A percentile compares a stretch with the other conserved stretches of the same genome.
phyloP scores from a whole-genome alignment of 129 eudicot species.

The Tanacetum coccineum region DNA sequence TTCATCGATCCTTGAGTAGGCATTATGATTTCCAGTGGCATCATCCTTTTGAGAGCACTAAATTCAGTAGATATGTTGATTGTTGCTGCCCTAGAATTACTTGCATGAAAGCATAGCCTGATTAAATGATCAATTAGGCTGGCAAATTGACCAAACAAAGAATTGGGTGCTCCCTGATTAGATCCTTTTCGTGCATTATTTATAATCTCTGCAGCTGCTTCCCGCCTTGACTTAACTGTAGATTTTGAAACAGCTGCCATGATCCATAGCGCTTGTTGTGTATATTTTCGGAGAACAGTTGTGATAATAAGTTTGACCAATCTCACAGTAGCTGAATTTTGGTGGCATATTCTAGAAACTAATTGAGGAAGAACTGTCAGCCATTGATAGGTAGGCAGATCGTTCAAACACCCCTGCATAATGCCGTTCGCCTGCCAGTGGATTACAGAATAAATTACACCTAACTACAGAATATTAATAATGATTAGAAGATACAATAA shows the following conservation, averaged over 20 bases:
- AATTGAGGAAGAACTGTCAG: conserved; percentile 90
- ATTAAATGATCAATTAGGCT: conserved; percentile 84
- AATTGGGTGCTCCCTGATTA: conserved; percentile 49
- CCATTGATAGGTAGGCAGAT: conserved; percentile 93
- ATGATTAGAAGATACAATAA: background rate
- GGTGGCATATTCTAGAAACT: conserved; percentile 98
- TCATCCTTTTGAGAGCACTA: conserved; percentile 95
- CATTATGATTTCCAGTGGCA: conserved; percentile 91
- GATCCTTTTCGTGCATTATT: conserved; percentile 74
- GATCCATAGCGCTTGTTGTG: conserved; percentile 95
- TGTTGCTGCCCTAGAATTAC: conserved; percentile 71
- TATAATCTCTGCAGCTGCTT: conserved; percentile 95
- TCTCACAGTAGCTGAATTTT: conserved; percentile 74
- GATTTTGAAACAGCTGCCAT: conserved; percentile 99
- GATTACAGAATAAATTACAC: conserved; percentile 7
- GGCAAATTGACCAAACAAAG: conserved; percentile 84
- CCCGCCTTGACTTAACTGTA: conserved; percentile 80
- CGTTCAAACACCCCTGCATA: conserved; percentile 91
- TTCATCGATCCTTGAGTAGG: conserved; percentile 86
- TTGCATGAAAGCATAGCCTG: conserved; percentile 85
- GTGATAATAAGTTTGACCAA: conserved; percentile 79
- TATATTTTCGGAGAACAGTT: conserved; percentile 77
- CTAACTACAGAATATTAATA: background rate
- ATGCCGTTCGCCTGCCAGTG: conserved; percentile 62
- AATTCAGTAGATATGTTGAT: conserved; percentile 87